Percentiles rank a stretch among this genome's conserved stretches.
Evolutionary conservation across 768 basidiomycete species (phyloP).

Genomic region (Xerocomellus dryophilus): DNA sequence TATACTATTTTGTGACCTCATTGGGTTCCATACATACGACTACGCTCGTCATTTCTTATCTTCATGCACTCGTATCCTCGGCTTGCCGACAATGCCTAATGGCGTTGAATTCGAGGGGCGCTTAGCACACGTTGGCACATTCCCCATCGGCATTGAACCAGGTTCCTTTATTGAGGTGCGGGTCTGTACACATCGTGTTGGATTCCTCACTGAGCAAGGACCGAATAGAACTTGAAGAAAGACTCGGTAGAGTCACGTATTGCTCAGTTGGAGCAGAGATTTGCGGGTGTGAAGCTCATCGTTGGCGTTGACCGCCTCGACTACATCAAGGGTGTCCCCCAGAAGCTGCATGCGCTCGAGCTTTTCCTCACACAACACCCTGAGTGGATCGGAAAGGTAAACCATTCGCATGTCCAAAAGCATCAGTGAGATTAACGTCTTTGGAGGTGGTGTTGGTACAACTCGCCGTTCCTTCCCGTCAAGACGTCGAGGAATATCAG

Average conservation of each 20-base stretch:
- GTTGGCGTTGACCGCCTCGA: conserved; percentile 98
- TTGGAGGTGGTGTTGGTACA: conserved; percentile 88
- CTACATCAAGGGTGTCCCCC: conserved; percentile 99
- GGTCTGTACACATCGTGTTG: neutral
- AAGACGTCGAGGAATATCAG: conserved; percentile 99
- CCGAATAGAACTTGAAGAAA: conserved; percentile 67
- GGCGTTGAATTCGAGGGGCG: conserved; percentile 96
- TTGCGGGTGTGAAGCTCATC: conserved; percentile 93
- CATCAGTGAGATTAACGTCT: neutral
- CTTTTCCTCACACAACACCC: conserved; percentile 96
- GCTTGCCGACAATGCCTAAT: conserved; percentile 95
- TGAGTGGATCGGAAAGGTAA: conserved; percentile 96
- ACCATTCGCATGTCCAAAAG: conserved; percentile 7
- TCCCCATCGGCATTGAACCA: conserved; percentile 98
- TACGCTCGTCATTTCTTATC: conserved; percentile 99
- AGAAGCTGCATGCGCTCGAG: conserved; percentile 95
- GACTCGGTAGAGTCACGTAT: conserved; percentile 80
- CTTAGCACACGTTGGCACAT: conserved; percentile 95
- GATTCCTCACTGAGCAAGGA: neutral
- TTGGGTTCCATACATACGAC: conserved; percentile 99
- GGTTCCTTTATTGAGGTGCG: conserved; percentile 80
- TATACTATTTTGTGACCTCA: conserved; percentile 91
- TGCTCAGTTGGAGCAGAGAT: conserved; percentile 79
- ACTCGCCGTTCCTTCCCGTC: conserved; percentile 94
- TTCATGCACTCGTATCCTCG: conserved; percentile 94